Base-by-base conservation (phyloP, 371 early-diverging fungal genomes). In the Mucor velutinosus region DNA sequence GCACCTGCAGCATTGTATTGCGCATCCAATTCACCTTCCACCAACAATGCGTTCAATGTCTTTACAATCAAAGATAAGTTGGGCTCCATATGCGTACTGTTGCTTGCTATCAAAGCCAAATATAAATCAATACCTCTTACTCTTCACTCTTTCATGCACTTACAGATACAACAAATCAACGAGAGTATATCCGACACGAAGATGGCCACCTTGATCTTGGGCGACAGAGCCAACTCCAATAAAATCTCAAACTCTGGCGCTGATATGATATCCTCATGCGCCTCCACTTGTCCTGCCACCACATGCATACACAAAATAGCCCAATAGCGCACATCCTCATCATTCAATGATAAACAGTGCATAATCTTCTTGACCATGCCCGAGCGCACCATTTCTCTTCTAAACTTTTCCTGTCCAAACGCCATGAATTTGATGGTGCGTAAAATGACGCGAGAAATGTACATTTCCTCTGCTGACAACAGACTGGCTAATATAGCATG, bases 281-380 rank as follows among this genome's bases (percentile, higher is more conserved):
- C 77, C 58, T 80, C 78, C 0, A 76, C 78, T 70, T 81, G 79
- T 21, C 75, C 75, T 30, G 82, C 85, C 3, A 86, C 81, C 17
- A 83, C 86, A 53, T 84, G 84, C 1, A 85, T 76, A 60, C 87
- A 76, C 8, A 89, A 76, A 41, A 91, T 71, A 12, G 92, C 85
- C 93, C 93, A 93, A 56, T 90, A 91, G 25, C 85, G 82, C 5
- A 90, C 86, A 72, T 93, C 93, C 17, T 86, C 88, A 63, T 93
- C 93, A n/a, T 83, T 81, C 17, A 85, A 71, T n/a, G 85, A 83
- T n/a, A 93, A 67, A 49, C 86, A 87, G 17, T 80, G 81, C 71
- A 88, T 79, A 43, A 89, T 84, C 47, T 90, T 87, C 58, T 80
- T 78, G 0, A 92, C 80, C 55, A 91, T 84, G 0, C 90, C 90